Base-by-base conservation (phyloP, 176 grass and related monocot species). In the Echinochloa phyllopogon region DNA sequence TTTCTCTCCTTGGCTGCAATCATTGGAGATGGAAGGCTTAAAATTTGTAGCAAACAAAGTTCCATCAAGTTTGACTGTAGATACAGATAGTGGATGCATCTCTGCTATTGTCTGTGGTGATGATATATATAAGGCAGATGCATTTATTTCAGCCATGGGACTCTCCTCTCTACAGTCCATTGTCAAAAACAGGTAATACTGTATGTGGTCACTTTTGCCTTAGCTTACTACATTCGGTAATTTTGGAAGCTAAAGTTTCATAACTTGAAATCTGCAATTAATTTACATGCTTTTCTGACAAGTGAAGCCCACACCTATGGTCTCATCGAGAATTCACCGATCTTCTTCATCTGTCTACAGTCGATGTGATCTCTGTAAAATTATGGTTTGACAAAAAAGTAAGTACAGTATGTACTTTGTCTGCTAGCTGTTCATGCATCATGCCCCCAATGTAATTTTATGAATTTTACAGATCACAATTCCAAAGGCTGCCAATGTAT, bases 311-410 rank as follows among this genome's bases (percentile, higher is more conserved):
- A 55, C 85, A 88, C 69, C 87, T 94, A 40, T 78, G 91, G 47
- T 91, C 88, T 75, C 50, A 38, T 38, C 77, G 86, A 88, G 92
- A 97, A 80, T 94, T 97, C 27, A 21, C 86, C 36, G 88, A 89
- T 55, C 74, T 97, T 87, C 92, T 94, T 86, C 90, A 86, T 51
- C 71, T 97, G 74, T 77, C 83, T 23, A 85, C 90, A 38, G 44
- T 83, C 44, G 92, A 94, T 11, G 74, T 94, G 63, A 61, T 94
- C 81, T 91, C 86, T 81, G 43, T 97, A 65, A 94, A 91, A 86
- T 66, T 97, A 79, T 97, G 95, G 95, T 89, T 93, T 60, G 92
- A 94, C 84, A 94, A 91, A 78, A 97, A 93, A 92, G 95, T 87
- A 64, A 82, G 66, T 56, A 51, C 10, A 69, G 1, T 24, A 75